A percentile compares a stretch with the other conserved stretches of the same genome.
Conservation (phyloP, 2,329 filamentous ascomycete species). For the Alternaria solani region DNA sequence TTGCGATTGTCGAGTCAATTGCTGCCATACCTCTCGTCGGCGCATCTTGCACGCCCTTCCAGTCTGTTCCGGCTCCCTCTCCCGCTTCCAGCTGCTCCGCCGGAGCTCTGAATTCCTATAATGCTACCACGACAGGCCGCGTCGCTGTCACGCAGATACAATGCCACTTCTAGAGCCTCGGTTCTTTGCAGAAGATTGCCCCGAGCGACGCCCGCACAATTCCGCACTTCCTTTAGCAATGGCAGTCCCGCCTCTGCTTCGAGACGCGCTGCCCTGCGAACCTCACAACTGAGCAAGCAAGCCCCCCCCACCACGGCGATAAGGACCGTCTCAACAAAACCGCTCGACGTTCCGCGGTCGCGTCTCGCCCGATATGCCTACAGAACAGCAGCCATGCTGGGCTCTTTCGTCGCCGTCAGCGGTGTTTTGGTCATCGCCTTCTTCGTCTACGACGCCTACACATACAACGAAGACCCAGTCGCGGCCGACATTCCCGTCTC, state of each 20-base stretch:
- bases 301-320: slow-evolving; percentile 22
- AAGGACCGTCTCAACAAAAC: slow-evolving; percentile 42
- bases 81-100: slow-evolving; percentile 13
- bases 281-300: slow-evolving; percentile 27
- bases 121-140: slow-evolving; percentile 45
- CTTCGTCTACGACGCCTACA: slow-evolving; percentile 92
- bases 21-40: slow-evolving; percentile 1
- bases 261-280: slow-evolving; percentile 35
- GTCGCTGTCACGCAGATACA: slow-evolving; percentile 39
- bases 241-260: slow-evolving; percentile 25
- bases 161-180: slow-evolving; percentile 27
- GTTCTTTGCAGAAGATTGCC: slow-evolving; percentile 22
- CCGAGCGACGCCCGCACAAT: slow-evolving; percentile 21
- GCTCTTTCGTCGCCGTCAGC: slow-evolving; percentile 76
- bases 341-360: slow-evolving; percentile 43
- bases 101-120: slow-evolving; percentile 14
- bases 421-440: slow-evolving; percentile 78
- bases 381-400: slow-evolving; percentile 74
- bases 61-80: not conserved
- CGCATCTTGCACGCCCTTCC: not conserved
- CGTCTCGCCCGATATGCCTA: slow-evolving; percentile 65
- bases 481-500: slow-evolving; percentile 82
- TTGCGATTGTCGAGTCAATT: slow-evolving; percentile 20
- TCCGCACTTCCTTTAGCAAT: slow-evolving; percentile 39
- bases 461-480: slow-evolving; percentile 77